phyloP scores from a whole-genome alignment of 2,329 filamentous ascomycete genomes.

The Fusarium sp. region DNA sequence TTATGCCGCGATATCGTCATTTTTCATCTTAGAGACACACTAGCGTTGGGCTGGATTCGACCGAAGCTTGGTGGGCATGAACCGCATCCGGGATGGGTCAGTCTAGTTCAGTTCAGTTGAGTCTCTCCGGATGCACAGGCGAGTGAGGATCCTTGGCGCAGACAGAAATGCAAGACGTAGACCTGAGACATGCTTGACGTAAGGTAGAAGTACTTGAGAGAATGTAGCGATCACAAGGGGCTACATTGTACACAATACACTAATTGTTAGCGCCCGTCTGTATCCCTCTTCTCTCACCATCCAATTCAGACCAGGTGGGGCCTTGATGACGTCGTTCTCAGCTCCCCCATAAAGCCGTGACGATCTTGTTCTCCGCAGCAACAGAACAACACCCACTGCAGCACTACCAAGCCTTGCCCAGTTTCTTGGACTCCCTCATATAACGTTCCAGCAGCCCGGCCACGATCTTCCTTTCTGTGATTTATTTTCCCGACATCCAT shows the following conservation, averaged over 20 bases:
- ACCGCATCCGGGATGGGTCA: slow-evolving; percentile 44
- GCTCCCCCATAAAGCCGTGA: slow-evolving; percentile 40
- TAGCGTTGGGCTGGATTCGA: slow-evolving; percentile 36
- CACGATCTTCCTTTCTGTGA: slow-evolving; percentile 25
- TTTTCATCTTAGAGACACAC: slow-evolving; percentile 39
- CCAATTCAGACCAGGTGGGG: slow-evolving; percentile 40
- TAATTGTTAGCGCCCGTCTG: slow-evolving; percentile 27
- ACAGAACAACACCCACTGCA: slow-evolving; percentile 38
- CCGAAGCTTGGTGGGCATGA: slow-evolving; percentile 40
- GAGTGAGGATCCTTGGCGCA: slow-evolving; percentile 27
- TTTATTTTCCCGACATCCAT: slow-evolving; percentile 26
- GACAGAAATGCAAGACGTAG: slow-evolving; percentile 26
- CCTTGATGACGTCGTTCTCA: slow-evolving; percentile 45
- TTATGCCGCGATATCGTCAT: slow-evolving; percentile 44
- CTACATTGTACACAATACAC: slow-evolving; percentile 21
- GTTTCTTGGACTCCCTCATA: slow-evolving; percentile 42
- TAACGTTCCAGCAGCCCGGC: slow-evolving; percentile 44
- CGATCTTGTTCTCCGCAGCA: slow-evolving; percentile 48
- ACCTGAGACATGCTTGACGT: slow-evolving; percentile 35
- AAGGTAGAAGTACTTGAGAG: slow-evolving; percentile 23
- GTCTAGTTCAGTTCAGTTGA: slow-evolving; percentile 23
- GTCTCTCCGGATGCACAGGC: slow-evolving; percentile 28
- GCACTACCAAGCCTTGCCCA: slow-evolving; percentile 28
- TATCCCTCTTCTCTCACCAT: slow-evolving; percentile 18
- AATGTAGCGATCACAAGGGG: slow-evolving; percentile 17